Conservation (phyloP, 441 rosid genomes). For the Croton setiger region DNA sequence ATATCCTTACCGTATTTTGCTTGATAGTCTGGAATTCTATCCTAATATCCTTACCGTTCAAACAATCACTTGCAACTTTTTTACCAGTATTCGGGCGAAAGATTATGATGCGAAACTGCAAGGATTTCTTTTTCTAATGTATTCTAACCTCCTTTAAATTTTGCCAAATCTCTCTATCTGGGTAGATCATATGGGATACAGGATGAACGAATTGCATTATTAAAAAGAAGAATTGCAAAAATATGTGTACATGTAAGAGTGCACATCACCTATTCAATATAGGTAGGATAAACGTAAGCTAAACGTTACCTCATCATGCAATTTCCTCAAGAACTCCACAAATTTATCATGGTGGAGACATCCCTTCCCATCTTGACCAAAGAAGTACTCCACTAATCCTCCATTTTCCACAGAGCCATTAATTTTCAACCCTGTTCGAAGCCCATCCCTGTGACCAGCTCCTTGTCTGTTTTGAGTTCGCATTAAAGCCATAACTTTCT, state of each 20-base stretch:
- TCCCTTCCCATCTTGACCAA: conserved; percentile 71
- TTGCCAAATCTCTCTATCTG: background rate
- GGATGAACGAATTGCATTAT: background rate
- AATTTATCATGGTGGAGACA: conserved; percentile 70
- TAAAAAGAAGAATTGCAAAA: background rate
- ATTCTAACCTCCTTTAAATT: background rate
- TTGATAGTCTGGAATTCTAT: background rate
- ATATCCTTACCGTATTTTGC: background rate
- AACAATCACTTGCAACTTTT: background rate
- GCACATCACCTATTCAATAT: background rate
- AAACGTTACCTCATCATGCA: conserved; percentile 64
- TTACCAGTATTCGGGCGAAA: background rate
- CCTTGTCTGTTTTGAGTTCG: conserved; percentile 84
- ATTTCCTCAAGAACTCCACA: conserved; percentile 61
- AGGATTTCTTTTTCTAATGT: background rate
- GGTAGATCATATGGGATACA: background rate
- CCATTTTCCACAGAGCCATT: conserved; percentile 72
- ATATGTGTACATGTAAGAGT: background rate
- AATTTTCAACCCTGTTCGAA: conserved; percentile 59
- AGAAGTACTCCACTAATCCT: conserved; percentile 80
- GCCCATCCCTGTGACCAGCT: conserved; percentile 60
- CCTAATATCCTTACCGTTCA: background rate
- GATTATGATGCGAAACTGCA: background rate
- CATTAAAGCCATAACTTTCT: conserved; percentile 89
- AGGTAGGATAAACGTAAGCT: background rate